These are phyloP conservation scores for Usnea hakonensis DNA, from an alignment of 495 filamentous ascomycete species.

Conservation along the genomic window DNA sequence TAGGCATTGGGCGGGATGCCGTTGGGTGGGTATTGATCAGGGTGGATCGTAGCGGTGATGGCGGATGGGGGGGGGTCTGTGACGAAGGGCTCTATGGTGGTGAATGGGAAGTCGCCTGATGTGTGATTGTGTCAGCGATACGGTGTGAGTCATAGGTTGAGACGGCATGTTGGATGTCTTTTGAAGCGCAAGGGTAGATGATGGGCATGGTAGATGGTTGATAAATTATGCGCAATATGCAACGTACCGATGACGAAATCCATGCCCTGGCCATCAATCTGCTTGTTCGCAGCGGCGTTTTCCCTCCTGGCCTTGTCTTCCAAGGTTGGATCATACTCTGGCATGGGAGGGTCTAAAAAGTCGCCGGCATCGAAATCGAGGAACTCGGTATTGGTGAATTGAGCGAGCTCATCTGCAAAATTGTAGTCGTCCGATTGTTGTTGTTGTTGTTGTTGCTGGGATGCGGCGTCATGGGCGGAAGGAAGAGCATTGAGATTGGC, in stretches of 20 bases:
- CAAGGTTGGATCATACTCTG: not conserved
- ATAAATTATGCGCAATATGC: no score
- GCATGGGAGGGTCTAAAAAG: not conserved
- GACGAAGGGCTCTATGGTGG: conserved; percentile 17
- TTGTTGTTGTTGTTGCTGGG: conserved; percentile 49
- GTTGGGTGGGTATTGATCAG: conserved; percentile 11
- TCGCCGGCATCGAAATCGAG: conserved; percentile 71
- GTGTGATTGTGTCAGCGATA: not conserved
- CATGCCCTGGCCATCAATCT: not conserved
- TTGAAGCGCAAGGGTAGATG: not conserved
- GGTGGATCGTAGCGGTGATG: conserved; percentile 6
- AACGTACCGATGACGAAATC: conserved; percentile 20
- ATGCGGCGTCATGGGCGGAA: conserved; percentile 55
- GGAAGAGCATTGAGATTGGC: conserved; percentile 76
- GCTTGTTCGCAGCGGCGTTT: conserved; percentile 1
- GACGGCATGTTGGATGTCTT: no score
- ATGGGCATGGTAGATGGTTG: not conserved
- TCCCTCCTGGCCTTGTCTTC: conserved; percentile 7
- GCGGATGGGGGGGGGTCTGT: conserved; percentile 5
- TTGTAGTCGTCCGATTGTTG: conserved; percentile 54
- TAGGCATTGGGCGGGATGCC: not conserved
- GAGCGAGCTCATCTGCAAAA: conserved; percentile 66
- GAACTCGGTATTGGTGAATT: conserved; percentile 93
- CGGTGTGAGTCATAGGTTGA: not conserved
- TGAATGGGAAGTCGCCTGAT: conserved; percentile 14